A percentile compares a stretch with the other conserved stretches of the same genome.
Conservation (phyloP, 73 alveolate species). For the Effrenium voratum region DNA sequence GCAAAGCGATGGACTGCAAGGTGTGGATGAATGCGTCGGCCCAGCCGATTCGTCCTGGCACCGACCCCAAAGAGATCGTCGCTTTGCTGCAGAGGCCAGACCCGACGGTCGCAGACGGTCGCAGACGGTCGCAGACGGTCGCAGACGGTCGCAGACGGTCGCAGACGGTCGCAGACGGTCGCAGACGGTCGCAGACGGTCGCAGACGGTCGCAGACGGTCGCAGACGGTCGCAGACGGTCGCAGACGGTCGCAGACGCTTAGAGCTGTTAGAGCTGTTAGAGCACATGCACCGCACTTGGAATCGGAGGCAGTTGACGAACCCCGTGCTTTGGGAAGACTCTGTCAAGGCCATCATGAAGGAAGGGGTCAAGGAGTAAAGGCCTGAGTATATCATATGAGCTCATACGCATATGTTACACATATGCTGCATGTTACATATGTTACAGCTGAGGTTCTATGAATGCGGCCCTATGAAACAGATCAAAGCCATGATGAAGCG, state of each 20-base stretch:
- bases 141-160: too few species aligned
- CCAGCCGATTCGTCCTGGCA: constrained; percentile 90
- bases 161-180: too few species aligned
- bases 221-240: too few species aligned
- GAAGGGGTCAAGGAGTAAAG: constrained; percentile 58
- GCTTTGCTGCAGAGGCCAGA: constrained; percentile 52
- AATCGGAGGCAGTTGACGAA: constrained; percentile 71
- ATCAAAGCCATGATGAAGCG: constrained; percentile 94
- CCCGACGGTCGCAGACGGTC: too few species aligned
- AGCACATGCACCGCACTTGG: too few species aligned
- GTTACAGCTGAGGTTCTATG: constrained; percentile 56
- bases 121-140: too few species aligned
- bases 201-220: too few species aligned
- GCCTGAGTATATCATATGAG: not conserved
- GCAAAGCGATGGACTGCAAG: not conserved
- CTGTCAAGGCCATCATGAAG: constrained; percentile 65
- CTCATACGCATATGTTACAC: not conserved
- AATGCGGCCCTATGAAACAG: constrained; percentile 93
- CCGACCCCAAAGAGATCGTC: constrained; percentile 79
- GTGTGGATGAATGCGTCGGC: constrained; percentile 93
- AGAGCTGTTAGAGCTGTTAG: not conserved
- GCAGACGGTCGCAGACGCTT: too few species aligned
- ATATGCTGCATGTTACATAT: not conserved
- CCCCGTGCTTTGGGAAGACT: constrained; percentile 92
- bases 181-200: too few species aligned